Conservation (phyloP, 768 basidiomycete genomes). For the Pleurotus pulmonarius region DNA sequence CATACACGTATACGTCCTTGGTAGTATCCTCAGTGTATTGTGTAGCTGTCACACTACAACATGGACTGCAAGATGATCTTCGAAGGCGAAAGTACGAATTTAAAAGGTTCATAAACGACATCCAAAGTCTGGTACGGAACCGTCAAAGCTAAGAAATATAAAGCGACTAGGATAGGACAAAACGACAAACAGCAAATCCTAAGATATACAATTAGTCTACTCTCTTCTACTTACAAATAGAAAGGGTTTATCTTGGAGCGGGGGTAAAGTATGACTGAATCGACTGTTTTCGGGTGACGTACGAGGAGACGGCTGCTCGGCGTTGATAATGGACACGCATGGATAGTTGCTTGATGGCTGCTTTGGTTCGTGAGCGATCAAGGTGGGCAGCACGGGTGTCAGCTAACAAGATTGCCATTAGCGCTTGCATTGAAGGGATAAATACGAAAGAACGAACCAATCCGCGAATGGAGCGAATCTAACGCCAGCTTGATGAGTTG, state of each 20-base stretch:
- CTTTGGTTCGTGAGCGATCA: constrained; percentile 73
- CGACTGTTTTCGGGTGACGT: neutral
- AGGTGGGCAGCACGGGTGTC: constrained; percentile 74
- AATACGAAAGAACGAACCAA: constrained; percentile 41
- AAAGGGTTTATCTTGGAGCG: neutral
- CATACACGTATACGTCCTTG: too few relatives aligned
- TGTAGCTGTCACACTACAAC: too few relatives aligned
- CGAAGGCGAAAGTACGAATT: too few relatives aligned
- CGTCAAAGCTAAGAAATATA: too few relatives aligned
- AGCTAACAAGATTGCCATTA: neutral
- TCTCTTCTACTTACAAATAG: too few relatives aligned
- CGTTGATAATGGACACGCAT: constrained; percentile 66
- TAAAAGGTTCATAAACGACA: too few relatives aligned
- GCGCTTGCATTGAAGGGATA: neutral
- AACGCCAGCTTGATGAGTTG: constrained; percentile 45
- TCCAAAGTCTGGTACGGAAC: too few relatives aligned
- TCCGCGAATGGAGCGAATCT: constrained; percentile 53
- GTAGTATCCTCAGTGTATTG: too few relatives aligned
- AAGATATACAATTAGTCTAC: too few relatives aligned
- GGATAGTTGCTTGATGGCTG: constrained; percentile 57
- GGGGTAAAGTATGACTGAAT: neutral
- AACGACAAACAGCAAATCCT: too few relatives aligned
- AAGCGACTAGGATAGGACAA: too few relatives aligned
- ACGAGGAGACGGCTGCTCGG: constrained; percentile 4
- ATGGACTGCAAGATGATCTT: too few relatives aligned